phyloP scores from a whole-genome alignment of 108 stramenopile species.

The Nitzschia putrida region DNA sequence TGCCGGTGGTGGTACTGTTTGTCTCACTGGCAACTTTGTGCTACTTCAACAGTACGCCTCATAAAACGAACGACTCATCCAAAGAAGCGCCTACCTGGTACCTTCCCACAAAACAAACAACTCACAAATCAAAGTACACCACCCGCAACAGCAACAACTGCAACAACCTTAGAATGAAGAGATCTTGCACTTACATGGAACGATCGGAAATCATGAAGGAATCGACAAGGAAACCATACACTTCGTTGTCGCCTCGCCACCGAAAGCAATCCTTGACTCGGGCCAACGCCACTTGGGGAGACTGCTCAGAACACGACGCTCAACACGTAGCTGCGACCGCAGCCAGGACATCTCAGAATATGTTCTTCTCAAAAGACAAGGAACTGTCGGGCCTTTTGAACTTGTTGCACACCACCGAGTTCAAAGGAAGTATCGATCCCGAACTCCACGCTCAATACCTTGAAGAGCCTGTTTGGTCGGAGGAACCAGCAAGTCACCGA shows the following conservation, averaged over 20 bases:
- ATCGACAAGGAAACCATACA: no score
- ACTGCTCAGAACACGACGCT: not conserved
- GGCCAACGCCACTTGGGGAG: conserved; percentile 11
- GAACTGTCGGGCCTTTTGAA: conserved; percentile 1
- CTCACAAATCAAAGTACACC: not conserved
- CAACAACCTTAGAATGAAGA: not conserved
- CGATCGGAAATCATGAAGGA: no score
- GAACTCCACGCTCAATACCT: conserved; percentile 6
- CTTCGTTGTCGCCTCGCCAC: no score
- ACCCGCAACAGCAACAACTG: not conserved
- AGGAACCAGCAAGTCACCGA: not conserved
- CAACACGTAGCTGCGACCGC: no score
- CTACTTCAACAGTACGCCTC: no score
- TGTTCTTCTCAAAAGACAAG: conserved; percentile 18
- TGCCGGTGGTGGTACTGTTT: no score
- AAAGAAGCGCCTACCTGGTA: not conserved
- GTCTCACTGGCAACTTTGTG: no score
- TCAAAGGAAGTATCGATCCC: conserved; percentile 9
- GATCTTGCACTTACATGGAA: not conserved
- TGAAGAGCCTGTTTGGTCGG: not conserved
- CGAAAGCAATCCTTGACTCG: not conserved
- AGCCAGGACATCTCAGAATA: not conserved
- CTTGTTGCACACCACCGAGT: conserved; percentile 8
- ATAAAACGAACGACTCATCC: no score
- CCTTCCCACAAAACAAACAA: not conserved